A percentile compares a stretch with the other conserved stretches of the same genome.
phyloP scores from a whole-genome alignment of 768 basidiomycete genomes.

The Macrolepiota dolichaula region DNA sequence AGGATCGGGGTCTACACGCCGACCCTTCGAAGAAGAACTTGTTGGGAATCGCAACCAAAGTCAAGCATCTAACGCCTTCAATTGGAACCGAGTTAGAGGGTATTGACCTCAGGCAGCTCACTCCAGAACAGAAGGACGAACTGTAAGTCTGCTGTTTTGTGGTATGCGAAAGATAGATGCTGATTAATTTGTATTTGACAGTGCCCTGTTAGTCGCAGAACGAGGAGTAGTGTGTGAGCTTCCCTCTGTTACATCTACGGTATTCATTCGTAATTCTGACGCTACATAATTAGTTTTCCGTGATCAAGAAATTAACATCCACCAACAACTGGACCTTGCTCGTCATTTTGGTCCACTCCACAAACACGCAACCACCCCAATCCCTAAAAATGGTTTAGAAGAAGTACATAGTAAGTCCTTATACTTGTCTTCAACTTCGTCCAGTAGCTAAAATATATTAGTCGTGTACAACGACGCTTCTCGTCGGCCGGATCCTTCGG shows the following conservation, averaged over 20 bases:
- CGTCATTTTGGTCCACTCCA: conserved; percentile 74
- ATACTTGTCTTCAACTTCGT: background rate
- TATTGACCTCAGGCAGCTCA: conserved; percentile 68
- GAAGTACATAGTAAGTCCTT: conserved; percentile 60
- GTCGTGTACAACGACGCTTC: conserved; percentile 72
- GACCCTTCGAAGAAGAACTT: conserved; percentile 68
- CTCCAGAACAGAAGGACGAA: conserved; percentile 72
- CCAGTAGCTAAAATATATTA: conserved; percentile 17
- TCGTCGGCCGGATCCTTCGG: conserved; percentile 55
- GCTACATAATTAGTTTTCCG: conserved; percentile 55
- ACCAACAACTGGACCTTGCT: conserved; percentile 69
- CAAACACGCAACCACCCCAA: conserved; percentile 78
- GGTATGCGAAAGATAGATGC: conserved; percentile 9
- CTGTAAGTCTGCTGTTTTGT: conserved; percentile 41
- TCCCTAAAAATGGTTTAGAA: conserved; percentile 71
- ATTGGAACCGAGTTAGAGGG: conserved; percentile 77
- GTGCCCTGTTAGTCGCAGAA: conserved; percentile 72
- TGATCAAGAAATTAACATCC: conserved; percentile 66
- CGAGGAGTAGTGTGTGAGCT: conserved; percentile 71
- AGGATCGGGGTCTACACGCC: conserved; percentile 64
- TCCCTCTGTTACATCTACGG: background rate
- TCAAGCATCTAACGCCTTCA: conserved; percentile 63
- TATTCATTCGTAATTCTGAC: conserved; percentile 1
- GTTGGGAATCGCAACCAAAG: conserved; percentile 60
- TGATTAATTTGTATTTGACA: conserved; percentile 18